These are phyloP conservation scores for Phytophthora ramorum DNA, from an alignment of 352 stramenopile species.

Conservation along the genomic window DNA sequence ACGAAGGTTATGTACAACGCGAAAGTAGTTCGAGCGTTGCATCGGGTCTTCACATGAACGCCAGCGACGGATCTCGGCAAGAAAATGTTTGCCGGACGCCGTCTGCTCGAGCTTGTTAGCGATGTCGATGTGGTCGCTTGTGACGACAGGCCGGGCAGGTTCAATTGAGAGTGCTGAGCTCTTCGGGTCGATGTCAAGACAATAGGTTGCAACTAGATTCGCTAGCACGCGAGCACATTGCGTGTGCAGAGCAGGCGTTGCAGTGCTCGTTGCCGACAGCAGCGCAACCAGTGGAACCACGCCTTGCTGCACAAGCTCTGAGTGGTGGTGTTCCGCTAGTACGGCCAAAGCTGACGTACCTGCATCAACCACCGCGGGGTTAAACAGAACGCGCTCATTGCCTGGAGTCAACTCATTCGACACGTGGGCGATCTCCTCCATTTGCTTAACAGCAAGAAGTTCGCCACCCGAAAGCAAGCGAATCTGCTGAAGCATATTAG, in stretches of 20 bases:
- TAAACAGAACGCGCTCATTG: conserved; percentile 78
- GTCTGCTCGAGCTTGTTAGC: conserved; percentile 56
- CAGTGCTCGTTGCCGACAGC: conserved; percentile 43
- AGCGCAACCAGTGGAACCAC: conserved; percentile 70
- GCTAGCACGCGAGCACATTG: conserved; percentile 82
- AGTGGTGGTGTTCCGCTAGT: conserved; percentile 68
- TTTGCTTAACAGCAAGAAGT: conserved; percentile 78
- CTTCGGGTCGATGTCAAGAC: conserved; percentile 44
- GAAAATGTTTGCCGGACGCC: conserved; percentile 48
- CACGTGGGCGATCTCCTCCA: conserved; percentile 76
- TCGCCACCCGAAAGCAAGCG: conserved; percentile 63
- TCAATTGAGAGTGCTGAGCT: conserved; percentile 35
- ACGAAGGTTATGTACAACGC: conserved; percentile 69
- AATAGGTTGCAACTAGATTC: conserved; percentile 71
- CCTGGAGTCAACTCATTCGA: conserved; percentile 80
- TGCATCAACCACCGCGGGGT: conserved; percentile 71
- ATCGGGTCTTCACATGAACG: conserved; percentile 59
- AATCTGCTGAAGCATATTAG: conserved; percentile 78
- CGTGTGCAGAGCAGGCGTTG: conserved; percentile 38
- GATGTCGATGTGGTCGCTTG: conserved; percentile 62
- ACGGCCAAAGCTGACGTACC: conserved; percentile 74
- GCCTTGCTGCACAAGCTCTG: conserved; percentile 69
- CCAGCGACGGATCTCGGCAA: conserved; percentile 52
- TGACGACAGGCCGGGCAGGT: conserved; percentile 7
- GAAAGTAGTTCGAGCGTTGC: conserved; percentile 78